Evolutionary conservation across 495 filamentous ascomycete species (phyloP).

Genomic region (Lepraria neglecta): DNA sequence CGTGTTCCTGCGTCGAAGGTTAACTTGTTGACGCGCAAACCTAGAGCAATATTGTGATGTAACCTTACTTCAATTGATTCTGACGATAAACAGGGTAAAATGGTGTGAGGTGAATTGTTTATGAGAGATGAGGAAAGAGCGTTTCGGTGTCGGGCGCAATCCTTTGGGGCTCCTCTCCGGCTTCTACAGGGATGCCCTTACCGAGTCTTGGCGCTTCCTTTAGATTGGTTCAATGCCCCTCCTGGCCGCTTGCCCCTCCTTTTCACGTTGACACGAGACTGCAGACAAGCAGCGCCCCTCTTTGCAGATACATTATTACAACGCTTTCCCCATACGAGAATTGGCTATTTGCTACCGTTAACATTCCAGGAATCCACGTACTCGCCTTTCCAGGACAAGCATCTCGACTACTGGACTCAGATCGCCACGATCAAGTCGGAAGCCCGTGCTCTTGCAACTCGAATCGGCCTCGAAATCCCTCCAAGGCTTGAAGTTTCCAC

Average conservation of each 20-base stretch:
- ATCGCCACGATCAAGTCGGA: conserved; percentile 11
- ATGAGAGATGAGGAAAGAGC: conserved; percentile 7
- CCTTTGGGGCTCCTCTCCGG: conserved; percentile 9
- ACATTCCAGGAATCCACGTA: not conserved
- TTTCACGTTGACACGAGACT: not conserved
- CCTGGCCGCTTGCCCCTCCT: not conserved
- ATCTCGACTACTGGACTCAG: conserved; percentile 2
- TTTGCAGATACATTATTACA: not conserved
- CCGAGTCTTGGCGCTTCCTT: conserved; percentile 14
- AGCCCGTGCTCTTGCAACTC: conserved; percentile 11
- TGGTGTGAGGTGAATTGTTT: conserved; percentile 3
- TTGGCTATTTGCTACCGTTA: not conserved
- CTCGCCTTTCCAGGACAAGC: not conserved
- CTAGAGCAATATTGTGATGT: not conserved
- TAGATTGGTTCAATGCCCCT: conserved; percentile 8
- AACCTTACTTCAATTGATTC: conserved; percentile 1
- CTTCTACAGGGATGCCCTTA: conserved; percentile 9
- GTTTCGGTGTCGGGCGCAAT: conserved; percentile 15
- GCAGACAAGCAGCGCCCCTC: not conserved
- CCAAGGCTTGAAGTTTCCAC: not conserved
- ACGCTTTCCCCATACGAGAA: not conserved
- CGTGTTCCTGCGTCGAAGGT: conserved; percentile 1
- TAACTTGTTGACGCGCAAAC: conserved; percentile 10
- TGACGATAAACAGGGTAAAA: not conserved
- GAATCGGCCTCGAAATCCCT: conserved; percentile 10